Base-by-base conservation (phyloP, 176 grass and related monocot species). In the Oryza rufipogon region DNA sequence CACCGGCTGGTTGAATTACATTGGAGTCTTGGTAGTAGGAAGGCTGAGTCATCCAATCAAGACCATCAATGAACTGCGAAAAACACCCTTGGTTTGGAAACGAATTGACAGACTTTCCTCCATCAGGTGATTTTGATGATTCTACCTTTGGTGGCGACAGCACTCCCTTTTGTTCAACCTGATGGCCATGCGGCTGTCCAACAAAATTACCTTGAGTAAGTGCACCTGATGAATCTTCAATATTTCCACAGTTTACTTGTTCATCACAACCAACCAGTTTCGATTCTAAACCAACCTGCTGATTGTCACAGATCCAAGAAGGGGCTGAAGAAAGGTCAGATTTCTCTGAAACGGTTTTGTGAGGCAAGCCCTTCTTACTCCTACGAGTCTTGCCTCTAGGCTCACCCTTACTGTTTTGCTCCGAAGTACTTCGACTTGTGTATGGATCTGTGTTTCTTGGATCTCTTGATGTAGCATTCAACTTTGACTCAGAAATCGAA, bases 41-140 rank as follows among this genome's bases (percentile, higher is more conserved):
- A 81, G 89, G 84, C 66, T 92, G 96, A 54, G 90, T 86, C 83
- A 92, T 87, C 93, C 93, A 99, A 79, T 99, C 88, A 63, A 86
- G 65, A 74, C 88, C 80, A 74, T 95, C 87, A 22, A 95, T 70
- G 63, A 90, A 73, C 75, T 86, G 90, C 0, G 90, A 23, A 42
- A 80, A 81, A 68, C 71, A 84, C 17, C 83, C 88, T 80, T 92
- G 90, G 71, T 86, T 87, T 33, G 72, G 90, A 34, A 84, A 71
- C 36, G 84, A 92, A 34, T 81, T 86, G 38, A 81, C 75, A 19
- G 86, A 80, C 72, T 81, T 84, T 23, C 83, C 84, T 34, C 49
- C 91, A 70, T 90, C 93, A 66, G 82, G 76, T 76, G 90, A 86
- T 67, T 86, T 87, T 41, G 80, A 84, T 75, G 90, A 45, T 71